phyloP scores from a whole-genome alignment of 495 filamentous ascomycete species.

The Penicillium herquei region DNA sequence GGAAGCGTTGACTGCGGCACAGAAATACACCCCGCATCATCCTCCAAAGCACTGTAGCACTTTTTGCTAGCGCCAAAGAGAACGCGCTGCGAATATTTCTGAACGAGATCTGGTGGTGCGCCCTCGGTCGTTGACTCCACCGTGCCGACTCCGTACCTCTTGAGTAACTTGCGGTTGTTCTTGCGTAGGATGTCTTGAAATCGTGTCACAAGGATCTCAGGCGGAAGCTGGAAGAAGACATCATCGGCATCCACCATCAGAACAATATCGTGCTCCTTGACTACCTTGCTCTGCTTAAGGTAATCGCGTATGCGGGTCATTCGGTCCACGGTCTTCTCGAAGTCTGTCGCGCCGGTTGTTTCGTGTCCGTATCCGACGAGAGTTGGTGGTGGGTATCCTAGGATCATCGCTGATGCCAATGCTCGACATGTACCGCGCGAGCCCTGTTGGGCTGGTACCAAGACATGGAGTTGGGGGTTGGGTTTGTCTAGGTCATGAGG shows the following conservation, averaged over 20 bases:
- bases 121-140: slow-evolving; percentile 24
- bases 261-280: slow-evolving; percentile 59
- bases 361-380: slow-evolving; percentile 46
- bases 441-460: slow-evolving; percentile 52
- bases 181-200: slow-evolving; percentile 50
- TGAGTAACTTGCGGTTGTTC: slow-evolving; percentile 46
- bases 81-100: slow-evolving; percentile 55
- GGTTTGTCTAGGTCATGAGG: slow-evolving; percentile 41
- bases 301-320: slow-evolving; percentile 54
- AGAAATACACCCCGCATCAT: slow-evolving; percentile 51
- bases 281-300: slow-evolving; percentile 45
- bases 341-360: slow-evolving; percentile 29
- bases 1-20: slow-evolving; percentile 57
- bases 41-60: slow-evolving; percentile 46
- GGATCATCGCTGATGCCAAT: slow-evolving; percentile 56
- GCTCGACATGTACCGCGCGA: slow-evolving; percentile 57
- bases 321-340: slow-evolving; percentile 40
- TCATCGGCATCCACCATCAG: slow-evolving; percentile 58
- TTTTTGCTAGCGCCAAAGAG: slow-evolving; percentile 61
- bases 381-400: slow-evolving; percentile 61
- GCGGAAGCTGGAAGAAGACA: slow-evolving; percentile 61
- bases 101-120: slow-evolving; percentile 31
- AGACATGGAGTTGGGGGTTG: slow-evolving; percentile 60
- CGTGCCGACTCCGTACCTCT: slow-evolving; percentile 46
- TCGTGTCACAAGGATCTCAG: slow-evolving; percentile 55